Percentiles rank a stretch among this genome's conserved stretches.
These are phyloP conservation scores for Backusella westeae DNA, from an alignment of 192 early-diverging fungal species.

Conservation along the genomic window DNA sequence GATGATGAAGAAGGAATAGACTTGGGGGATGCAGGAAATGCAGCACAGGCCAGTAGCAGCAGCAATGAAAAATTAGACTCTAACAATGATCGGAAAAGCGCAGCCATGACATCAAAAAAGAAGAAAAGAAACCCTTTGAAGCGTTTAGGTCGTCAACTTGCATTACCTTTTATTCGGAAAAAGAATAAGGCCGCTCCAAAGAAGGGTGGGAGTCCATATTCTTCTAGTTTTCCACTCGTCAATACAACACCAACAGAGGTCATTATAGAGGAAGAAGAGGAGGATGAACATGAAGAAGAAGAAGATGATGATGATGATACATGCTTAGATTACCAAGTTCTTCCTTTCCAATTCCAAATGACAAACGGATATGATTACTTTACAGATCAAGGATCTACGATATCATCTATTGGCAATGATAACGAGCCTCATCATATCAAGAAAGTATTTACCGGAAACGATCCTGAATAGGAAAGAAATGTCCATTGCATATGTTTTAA, in stretches of 20 bases:
- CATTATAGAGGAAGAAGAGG: neutral
- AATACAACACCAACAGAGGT: neutral
- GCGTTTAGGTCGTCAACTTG: neutral
- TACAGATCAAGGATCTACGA: neutral
- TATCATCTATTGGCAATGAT: neutral
- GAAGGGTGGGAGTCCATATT: neutral
- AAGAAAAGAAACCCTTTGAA: neutral
- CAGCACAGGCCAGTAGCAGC: neutral
- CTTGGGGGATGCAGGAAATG: neutral
- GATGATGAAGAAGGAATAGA: constrained; percentile 16
- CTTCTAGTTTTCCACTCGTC: neutral
- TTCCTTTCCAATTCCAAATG: constrained; percentile 1
- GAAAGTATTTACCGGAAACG: neutral
- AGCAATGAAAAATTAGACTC: neutral
- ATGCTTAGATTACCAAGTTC: neutral
- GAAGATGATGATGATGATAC: too few species aligned
- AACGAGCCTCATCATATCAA: neutral
- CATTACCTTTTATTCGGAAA: neutral
- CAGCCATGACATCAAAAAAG: neutral
- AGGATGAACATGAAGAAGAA: too few species aligned
- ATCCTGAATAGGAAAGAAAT: neutral
- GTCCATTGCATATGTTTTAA: neutral
- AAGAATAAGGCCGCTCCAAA: neutral
- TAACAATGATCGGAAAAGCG: neutral
- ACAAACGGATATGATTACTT: neutral